Base-by-base conservation (phyloP, 495 filamentous ascomycete species). In the Talaromyces stipitatus region DNA sequence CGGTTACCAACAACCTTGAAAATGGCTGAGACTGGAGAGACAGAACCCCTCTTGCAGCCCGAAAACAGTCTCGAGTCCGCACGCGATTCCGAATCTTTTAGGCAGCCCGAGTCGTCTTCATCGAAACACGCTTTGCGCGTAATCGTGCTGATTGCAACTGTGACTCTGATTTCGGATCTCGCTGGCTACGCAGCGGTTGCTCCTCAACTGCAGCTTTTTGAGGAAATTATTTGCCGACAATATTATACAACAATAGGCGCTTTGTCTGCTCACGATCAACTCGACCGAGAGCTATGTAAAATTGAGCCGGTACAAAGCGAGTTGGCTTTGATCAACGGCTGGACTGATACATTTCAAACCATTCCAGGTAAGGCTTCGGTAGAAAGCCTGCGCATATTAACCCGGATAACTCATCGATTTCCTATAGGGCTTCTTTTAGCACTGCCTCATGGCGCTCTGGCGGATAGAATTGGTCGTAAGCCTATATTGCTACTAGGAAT, bases 231-330 rank as follows among this genome's bases (percentile, higher is more conserved):
- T 32, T 78, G 75, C 51, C 58, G 53, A n/a, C 57, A 73, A 1
- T 64, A 73, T 32, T 70, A 69, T 14, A 33, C 56, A 1, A 26
- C 54, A 20, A 46, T 61, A 27, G 38, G 50, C 43, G 18, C 22
- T 24, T 14, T 43, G 27, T 16, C 33, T 47, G 12, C 20, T 24
- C 18, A 16, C 24, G 36, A 22, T 3, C 12, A 20, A 2, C 50
- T 47, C 10, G 55, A 52, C 5, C 33, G 50, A 2, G 57, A 64
- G 22, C 61, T 58, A 16, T 77, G 74, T 51, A 75, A 75, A 59
- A 67, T 75, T n/a, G 74, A 72, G 41, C 54, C 65, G 2, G 70
- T 77, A n/a, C 75, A 78, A 58, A 69, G 63, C 30, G 69, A 77
- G 33, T 50, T 77, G 45, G 75, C 74, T 1, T 57, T 72, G 43